Percentiles rank a stretch among this genome's conserved stretches.
These are phyloP conservation scores for Clonostachys sp. DNA, from an alignment of 2,329 filamentous ascomycete genomes.

Conservation along the genomic window DNA sequence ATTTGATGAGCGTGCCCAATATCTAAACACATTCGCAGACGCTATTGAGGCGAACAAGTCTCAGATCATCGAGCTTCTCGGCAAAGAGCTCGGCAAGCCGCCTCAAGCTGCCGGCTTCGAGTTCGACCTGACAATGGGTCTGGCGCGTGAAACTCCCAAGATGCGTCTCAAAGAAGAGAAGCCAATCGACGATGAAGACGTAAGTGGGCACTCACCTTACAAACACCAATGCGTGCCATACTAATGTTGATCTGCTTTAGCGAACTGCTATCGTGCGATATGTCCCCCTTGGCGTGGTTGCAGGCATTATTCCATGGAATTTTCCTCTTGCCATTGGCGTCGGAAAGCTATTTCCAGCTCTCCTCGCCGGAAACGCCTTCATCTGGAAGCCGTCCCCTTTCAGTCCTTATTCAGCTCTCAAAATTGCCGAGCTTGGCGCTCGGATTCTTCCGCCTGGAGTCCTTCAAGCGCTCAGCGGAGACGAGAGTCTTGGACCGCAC, in stretches of 20 bases:
- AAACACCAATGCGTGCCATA: neutral
- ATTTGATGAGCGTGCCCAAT: neutral
- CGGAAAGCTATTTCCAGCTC: slow-evolving; percentile 50
- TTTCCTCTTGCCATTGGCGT: slow-evolving; percentile 47
- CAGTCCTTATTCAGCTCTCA: slow-evolving; percentile 53
- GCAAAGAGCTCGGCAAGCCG: slow-evolving; percentile 1
- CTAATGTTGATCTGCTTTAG: neutral
- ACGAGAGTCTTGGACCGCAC: slow-evolving; percentile 54
- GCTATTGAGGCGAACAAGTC: neutral
- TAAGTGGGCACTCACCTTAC: neutral
- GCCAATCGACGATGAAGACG: neutral
- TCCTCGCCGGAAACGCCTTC: slow-evolving; percentile 50
- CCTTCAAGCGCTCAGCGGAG: slow-evolving; percentile 56
- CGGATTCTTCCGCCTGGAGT: slow-evolving; percentile 57
- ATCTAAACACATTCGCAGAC: neutral
- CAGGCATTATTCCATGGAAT: slow-evolving; percentile 53
- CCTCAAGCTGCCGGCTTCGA: neutral
- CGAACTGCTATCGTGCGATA: slow-evolving; percentile 21
- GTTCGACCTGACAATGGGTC: neutral
- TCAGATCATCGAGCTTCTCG: neutral
- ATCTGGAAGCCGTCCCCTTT: slow-evolving; percentile 55
- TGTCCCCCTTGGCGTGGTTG: slow-evolving; percentile 52
- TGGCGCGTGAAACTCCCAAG: too few species aligned
- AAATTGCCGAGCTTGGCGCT: slow-evolving; percentile 52
- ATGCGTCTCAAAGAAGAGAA: neutral